Base-by-base conservation (phyloP, 306 rosid genomes). In the Herpetospermum pedunculosum region DNA sequence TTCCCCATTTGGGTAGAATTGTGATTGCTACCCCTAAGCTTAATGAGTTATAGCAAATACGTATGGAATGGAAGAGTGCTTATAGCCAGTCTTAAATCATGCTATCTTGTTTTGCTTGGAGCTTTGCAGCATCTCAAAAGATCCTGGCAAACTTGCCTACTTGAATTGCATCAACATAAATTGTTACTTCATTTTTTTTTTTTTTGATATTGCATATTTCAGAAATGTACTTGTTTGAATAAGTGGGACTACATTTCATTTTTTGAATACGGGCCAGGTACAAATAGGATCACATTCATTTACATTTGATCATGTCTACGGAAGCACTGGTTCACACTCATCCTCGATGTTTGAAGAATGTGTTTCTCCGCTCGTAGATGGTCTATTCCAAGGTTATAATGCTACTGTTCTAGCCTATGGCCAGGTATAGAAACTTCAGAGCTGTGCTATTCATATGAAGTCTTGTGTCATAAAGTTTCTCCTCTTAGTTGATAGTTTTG, bases 391-490 rank as follows among this genome's bases (percentile, higher is more conserved):
- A 82, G 99, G 99, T 84, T 95, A 95, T 79, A 95, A 95, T 86
- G 99, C 97, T 28, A 95, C 99, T 19, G 99, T 95, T 69, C 96
- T 95, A 1, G 99, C 99, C 29, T 95, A 95, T 81, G 99, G 99
- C 72, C 99, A 95, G 97, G 99, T 95, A 87, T 71, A 48, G 41
- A 37, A 63, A 73, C 30, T 49, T 15, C 26, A 74, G 50, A 54
- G 68, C 41, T 44, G 15, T 16, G 43, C 23, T 53, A 30, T 49
- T 64, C 62, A n/a, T 41, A 3, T 26, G 65, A 9, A 30, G 52
- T 75, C 75, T 44, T 11, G 63, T 77, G 72, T 41, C 37, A 47
- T 29, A 16, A 26, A 3, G 74, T 54, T 69, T 77, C 30, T 37
- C 55, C 50, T 73, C 73, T 57, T 60, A 25, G 80, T 74, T 88